Evolutionary conservation across 2,329 filamentous ascomycete species (phyloP).

Genomic region (Podosphaera xanthii): DNA sequence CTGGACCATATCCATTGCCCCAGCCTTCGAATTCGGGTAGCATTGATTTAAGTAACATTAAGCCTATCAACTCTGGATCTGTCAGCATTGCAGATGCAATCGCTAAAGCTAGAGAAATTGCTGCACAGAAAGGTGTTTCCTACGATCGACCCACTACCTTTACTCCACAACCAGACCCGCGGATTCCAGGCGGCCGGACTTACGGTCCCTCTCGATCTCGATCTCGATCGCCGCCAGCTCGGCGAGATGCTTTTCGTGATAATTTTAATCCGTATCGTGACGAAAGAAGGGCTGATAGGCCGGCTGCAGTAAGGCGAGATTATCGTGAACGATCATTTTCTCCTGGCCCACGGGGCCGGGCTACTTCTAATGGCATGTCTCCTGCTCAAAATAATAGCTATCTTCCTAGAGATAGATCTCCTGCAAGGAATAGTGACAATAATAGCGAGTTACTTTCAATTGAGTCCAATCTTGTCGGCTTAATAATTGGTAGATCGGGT

Average conservation of each 20-base stretch:
- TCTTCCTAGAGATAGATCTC: conserved; percentile 31
- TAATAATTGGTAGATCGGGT: conserved; percentile 77
- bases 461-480: conserved; percentile 64
- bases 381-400: conserved; percentile 28
- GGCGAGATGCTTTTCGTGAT: conserved; percentile 49
- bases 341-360: conserved; percentile 32
- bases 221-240: conserved; percentile 47
- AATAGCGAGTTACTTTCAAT: conserved; percentile 66
- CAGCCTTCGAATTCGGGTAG: conserved; percentile 48
- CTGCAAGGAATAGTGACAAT: conserved; percentile 29
- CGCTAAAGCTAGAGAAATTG: conserved; percentile 62
- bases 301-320: conserved; percentile 22
- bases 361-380: conserved; percentile 29
- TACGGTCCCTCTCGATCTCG: conserved; percentile 41
- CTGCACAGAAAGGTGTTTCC: conserved; percentile 52
- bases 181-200: conserved; percentile 26
- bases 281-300: conserved; percentile 50
- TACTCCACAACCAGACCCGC: conserved; percentile 20
- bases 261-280: conserved; percentile 67
- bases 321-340: conserved; percentile 56
- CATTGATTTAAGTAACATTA: conserved; percentile 58
- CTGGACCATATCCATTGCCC: conserved; percentile 19
- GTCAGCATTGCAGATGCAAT: conserved; percentile 70
- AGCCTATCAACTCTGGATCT: conserved; percentile 56
- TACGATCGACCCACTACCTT: conserved; percentile 30